A percentile compares a stretch with the other conserved stretches of the same genome.
phyloP scores from a whole-genome alignment of 495 filamentous ascomycete genomes.

The Hypoxylon lienhwacheense region DNA sequence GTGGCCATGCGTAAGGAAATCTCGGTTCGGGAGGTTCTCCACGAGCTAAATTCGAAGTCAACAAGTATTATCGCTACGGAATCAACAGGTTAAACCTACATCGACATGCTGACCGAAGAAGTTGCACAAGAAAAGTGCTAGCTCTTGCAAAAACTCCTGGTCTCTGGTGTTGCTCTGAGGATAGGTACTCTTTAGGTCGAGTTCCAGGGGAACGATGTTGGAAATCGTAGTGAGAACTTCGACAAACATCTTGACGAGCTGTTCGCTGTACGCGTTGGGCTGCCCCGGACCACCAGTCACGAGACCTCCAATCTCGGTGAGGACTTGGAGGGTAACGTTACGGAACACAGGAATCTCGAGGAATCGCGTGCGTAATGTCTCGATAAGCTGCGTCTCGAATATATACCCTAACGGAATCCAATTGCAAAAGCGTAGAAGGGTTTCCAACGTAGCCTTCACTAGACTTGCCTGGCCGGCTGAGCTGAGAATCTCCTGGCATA shows the following conservation, averaged over 20 bases:
- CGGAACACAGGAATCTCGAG: conserved; percentile 89
- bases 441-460: conserved; percentile 92
- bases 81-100: conserved; percentile 59
- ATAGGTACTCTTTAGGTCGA: conserved; percentile 89
- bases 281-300: conserved; percentile 67
- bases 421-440: conserved; percentile 92
- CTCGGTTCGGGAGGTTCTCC: conserved; percentile 90
- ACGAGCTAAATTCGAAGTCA: conserved; percentile 65
- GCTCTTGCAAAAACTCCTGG: conserved; percentile 96
- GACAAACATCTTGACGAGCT: conserved; percentile 95
- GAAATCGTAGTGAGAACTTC: conserved; percentile 87
- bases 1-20: conserved; percentile 92
- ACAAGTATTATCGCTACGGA: conserved; percentile 8
- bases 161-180: conserved; percentile 86
- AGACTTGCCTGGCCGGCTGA: conserved; percentile 85
- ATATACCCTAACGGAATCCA: conserved; percentile 99
- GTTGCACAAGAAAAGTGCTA: conserved; percentile 93
- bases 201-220: conserved; percentile 82
- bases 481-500: conserved; percentile 90
- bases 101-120: conserved; percentile 91
- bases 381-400: conserved; percentile 95
- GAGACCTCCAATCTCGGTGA: conserved; percentile 95
- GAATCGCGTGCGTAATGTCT: conserved; percentile 87
- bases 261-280: conserved; percentile 82
- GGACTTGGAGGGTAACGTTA: conserved; percentile 92